Conservation (phyloP, 2,329 filamentous ascomycete genomes). For the Ophiocordyceps robertsii region DNA sequence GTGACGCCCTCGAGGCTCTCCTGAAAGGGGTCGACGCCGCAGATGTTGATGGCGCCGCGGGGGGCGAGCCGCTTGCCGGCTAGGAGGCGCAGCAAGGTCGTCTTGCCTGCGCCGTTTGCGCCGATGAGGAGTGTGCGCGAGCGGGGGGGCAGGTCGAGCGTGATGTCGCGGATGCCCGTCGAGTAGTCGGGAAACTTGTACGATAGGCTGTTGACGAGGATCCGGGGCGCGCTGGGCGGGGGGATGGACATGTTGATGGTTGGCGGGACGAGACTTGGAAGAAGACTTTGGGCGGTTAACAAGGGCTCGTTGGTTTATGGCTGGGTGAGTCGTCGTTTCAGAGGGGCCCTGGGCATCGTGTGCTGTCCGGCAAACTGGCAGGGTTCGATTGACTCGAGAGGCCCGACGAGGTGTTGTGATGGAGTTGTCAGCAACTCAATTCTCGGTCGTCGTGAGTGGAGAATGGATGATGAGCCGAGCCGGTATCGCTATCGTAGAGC, state of each 20-base stretch:
- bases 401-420: no score
- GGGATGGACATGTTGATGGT: conserved; percentile 13
- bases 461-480: no score
- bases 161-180: conserved; percentile 62
- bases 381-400: no score
- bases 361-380: no score
- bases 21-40: conserved; percentile 83
- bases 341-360: no score
- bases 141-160: conserved; percentile 62
- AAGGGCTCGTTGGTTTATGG: no score
- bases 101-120: conserved; percentile 95
- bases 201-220: conserved; percentile 62
- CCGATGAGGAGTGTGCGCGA: conserved; percentile 87
- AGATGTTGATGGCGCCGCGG: conserved; percentile 57
- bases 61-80: conserved; percentile 91
- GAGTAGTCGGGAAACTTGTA: conserved; percentile 84
- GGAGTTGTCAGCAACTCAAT: no score
- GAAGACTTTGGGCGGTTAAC: no score
- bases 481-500: no score
- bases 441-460: no score
- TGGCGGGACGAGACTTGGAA: not conserved
- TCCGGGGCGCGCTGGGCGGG: conserved; percentile 35
- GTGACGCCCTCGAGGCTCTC: conserved; percentile 84
- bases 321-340: no score
- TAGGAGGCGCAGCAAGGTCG: conserved; percentile 84